phyloP scores from a whole-genome alignment of 2,329 filamentous ascomycete species.

The Cladosporium sp. region DNA sequence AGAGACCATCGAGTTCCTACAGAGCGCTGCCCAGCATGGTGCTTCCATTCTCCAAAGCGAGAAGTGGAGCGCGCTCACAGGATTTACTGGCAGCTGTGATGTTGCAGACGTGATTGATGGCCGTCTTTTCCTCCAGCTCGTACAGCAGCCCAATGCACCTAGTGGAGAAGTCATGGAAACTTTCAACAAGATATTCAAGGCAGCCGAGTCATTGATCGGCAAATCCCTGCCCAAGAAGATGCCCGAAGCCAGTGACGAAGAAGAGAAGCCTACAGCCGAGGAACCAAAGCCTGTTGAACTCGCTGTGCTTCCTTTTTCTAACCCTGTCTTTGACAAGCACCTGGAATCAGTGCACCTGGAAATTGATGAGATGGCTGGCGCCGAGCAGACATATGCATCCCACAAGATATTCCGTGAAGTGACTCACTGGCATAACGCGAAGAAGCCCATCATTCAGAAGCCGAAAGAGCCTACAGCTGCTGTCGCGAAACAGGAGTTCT shows the following conservation, averaged over 20 bases:
- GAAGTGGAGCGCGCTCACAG: slow-evolving; percentile 39
- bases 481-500: slow-evolving; percentile 41
- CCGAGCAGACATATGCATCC: slow-evolving; percentile 36
- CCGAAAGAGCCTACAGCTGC: slow-evolving; percentile 27
- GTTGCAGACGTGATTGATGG: slow-evolving; percentile 61
- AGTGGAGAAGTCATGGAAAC: slow-evolving; percentile 27
- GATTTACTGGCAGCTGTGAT: slow-evolving; percentile 43
- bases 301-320: slow-evolving; percentile 50
- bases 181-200: slow-evolving; percentile 30
- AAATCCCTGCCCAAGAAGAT: slow-evolving; percentile 11
- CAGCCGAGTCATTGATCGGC: slow-evolving; percentile 26
- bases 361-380: slow-evolving; percentile 39
- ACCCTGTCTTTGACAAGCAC: slow-evolving; percentile 52
- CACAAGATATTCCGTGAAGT: slow-evolving; percentile 51
- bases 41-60: slow-evolving; percentile 41
- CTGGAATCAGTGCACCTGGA: slow-evolving; percentile 47
- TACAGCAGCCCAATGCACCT: slow-evolving; percentile 9
- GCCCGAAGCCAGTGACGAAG: slow-evolving; percentile 8
- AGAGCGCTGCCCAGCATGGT: slow-evolving; percentile 42
- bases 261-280: background rate
- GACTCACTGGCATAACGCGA: slow-evolving; percentile 65
- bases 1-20: slow-evolving; percentile 28
- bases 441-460: slow-evolving; percentile 52
- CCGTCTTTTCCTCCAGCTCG: slow-evolving; percentile 44
- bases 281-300: slow-evolving; percentile 21